A percentile compares a stretch with the other conserved stretches of the same genome.
Conservation (phyloP, 768 basidiomycete genomes). For the Dentipellis fragilis region DNA sequence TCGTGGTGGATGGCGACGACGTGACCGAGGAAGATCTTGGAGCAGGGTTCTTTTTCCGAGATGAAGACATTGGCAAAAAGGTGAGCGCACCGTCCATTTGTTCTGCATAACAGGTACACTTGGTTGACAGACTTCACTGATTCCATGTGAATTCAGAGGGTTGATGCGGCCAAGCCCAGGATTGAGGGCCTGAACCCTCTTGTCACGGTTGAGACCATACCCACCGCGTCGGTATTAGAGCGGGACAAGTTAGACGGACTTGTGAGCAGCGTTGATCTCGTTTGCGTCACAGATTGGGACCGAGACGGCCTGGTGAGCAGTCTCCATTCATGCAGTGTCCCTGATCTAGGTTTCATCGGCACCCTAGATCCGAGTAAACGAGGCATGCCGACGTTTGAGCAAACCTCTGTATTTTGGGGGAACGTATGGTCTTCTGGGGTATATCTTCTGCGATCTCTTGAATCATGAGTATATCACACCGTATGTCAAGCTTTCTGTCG, state of each 20-base stretch:
- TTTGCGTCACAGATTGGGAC: constrained; percentile 78
- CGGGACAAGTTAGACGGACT: constrained; percentile 46
- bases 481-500: constrained; percentile 38
- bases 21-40: constrained; percentile 84
- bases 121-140: constrained; percentile 25
- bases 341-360: background rate
- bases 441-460: constrained; percentile 89
- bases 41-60: constrained; percentile 87
- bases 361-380: constrained; percentile 66
- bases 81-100: constrained; percentile 28
- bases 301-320: constrained; percentile 60
- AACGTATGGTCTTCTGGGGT: constrained; percentile 83
- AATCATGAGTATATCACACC: constrained; percentile 77
- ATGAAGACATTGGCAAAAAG: constrained; percentile 86
- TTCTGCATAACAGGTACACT: background rate
- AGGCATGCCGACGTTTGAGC: constrained; percentile 58
- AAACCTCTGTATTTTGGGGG: constrained; percentile 91
- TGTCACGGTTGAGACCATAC: constrained; percentile 66
- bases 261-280: constrained; percentile 64
- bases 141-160: constrained; percentile 44
- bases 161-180: constrained; percentile 73
- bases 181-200: constrained; percentile 90
- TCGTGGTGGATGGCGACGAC: constrained; percentile 70
- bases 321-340: background rate
- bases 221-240: constrained; percentile 38